Base-by-base conservation (phyloP, 352 stramenopile genomes). In the Globisporangium spiculum region DNA sequence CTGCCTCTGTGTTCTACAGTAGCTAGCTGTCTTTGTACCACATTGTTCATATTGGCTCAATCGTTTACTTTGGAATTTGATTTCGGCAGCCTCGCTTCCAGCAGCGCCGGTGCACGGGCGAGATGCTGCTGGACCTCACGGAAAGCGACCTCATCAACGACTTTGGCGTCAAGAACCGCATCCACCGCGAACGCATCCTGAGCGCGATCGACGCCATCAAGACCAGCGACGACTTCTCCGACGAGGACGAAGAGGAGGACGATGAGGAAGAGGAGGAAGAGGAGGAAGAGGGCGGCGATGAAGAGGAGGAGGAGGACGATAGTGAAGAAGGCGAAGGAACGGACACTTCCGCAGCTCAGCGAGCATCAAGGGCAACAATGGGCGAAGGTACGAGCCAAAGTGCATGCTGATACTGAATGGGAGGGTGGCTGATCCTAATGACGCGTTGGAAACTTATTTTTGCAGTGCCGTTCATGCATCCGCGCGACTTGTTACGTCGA, bases 91-190 rank as follows among this genome's bases (percentile, higher is more conserved):
- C 78, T 30, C 81, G 80, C 20, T 94, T 94, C 54, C 76, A 91
- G 58, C 79, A 90, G 58, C 77, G 75, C 0, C 80, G 79, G 6
- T 93, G 84, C 64, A 89, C 82, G 14, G 86, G 86, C 0, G 83
- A 90, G 57, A 87, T 89, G 76, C 65, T 94, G 4, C 66, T 92
- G 0, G 80, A 89, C 3, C 72, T 94, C 62, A 87, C 80, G 0
- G 86, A 94, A 66, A 89, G 75, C 57, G 83, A 92, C 52, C 74
- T 94, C 18, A 86, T 92, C 59, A 91, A 92, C 59, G 84, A 92
- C 64, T 88, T 91, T 60, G 83, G 77, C 26, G 80, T 94, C 50
- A 84, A 81, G 63, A 86, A 88, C 54, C 79, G 84, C 27, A 60
- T 87, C 22, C 75, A 89, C 18, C 84, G 84, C 7, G 83, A 94